Evolutionary conservation across 2,329 filamentous ascomycete species (phyloP).

Genomic region (Pseudopyrenochaeta lycopersici): DNA sequence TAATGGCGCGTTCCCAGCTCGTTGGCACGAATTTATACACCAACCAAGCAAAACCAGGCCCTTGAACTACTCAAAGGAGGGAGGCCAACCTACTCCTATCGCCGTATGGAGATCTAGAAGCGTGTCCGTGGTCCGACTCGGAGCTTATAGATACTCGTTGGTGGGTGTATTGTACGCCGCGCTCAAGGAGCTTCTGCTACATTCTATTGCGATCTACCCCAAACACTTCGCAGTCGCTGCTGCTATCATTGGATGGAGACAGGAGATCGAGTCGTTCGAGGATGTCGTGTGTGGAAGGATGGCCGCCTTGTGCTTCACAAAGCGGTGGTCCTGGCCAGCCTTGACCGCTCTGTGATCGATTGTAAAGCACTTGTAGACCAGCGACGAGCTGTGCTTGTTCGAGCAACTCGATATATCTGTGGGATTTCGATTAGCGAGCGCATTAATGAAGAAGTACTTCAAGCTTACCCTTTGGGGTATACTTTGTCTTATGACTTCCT

Average conservation of each 20-base stretch:
- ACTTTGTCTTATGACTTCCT: too few relatives aligned
- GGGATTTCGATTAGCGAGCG: too few relatives aligned
- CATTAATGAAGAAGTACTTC: too few relatives aligned
- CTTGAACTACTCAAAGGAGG: too few relatives aligned
- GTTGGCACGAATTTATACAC: too few relatives aligned
- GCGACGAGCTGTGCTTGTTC: conserved; percentile 69
- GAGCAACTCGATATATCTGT: conserved; percentile 73
- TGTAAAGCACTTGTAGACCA: conserved; percentile 69
- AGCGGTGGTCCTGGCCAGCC: conserved; percentile 65
- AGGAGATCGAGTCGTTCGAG: conserved; percentile 67
- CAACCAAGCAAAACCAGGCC: too few relatives aligned
- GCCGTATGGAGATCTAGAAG: too few relatives aligned
- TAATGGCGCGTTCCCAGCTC: too few relatives aligned
- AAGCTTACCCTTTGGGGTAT: too few relatives aligned
- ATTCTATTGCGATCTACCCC: conserved; percentile 66
- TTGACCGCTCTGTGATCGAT: conserved; percentile 60
- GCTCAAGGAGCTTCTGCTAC: conserved; percentile 64
- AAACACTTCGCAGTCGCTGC: conserved; percentile 59
- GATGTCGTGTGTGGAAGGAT: conserved; percentile 71
- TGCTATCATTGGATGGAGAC: conserved; percentile 59
- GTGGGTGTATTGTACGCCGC: conserved; percentile 41
- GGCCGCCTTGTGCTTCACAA: conserved; percentile 60
- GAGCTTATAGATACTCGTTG: too few relatives aligned
- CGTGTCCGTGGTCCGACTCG: too few relatives aligned
- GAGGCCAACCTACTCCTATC: too few relatives aligned